A percentile compares a stretch with the other conserved stretches of the same genome.
Conservation (phyloP, 2,329 filamentous ascomycete species). For the Lasiodiplodia sp. region DNA sequence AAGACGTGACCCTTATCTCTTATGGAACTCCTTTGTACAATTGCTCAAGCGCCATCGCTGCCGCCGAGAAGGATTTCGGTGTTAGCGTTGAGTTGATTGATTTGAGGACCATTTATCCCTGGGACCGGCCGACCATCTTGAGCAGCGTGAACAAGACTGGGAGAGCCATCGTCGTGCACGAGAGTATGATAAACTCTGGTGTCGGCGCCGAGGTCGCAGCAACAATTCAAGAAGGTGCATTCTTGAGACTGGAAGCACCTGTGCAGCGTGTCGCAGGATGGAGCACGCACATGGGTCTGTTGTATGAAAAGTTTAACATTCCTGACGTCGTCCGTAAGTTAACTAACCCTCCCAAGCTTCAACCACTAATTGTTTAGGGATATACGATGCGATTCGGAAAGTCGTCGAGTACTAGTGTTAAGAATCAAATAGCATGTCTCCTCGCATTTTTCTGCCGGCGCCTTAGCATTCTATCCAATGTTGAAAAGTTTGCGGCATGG, state of each 20-base stretch:
- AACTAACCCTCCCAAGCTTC: not conserved
- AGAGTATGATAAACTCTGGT: constrained; percentile 89
- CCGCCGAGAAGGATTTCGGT: constrained; percentile 76
- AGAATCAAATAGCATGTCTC: not conserved
- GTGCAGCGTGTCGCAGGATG: constrained; percentile 87
- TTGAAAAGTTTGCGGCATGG: not conserved
- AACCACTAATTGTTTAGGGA: constrained; percentile 37
- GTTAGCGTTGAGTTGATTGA: constrained; percentile 86
- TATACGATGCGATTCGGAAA: constrained; percentile 59
- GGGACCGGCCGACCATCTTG: constrained; percentile 83
- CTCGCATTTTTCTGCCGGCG: not conserved
- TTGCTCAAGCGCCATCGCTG: constrained; percentile 77
- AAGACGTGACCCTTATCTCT: constrained; percentile 81
- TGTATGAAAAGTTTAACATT: constrained; percentile 75
- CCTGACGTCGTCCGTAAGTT: constrained; percentile 87
- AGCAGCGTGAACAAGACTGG: constrained; percentile 88
- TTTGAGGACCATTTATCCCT: constrained; percentile 86
- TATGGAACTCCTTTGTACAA: constrained; percentile 91
- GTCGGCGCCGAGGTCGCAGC: constrained; percentile 89
- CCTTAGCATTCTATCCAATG: not conserved
- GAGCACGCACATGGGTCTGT: constrained; percentile 81
- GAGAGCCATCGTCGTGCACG: constrained; percentile 85
- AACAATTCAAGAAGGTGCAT: constrained; percentile 86
- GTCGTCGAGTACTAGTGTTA: constrained; percentile 52
- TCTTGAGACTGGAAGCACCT: constrained; percentile 82